These are phyloP conservation scores for Metschnikowia arizonensis DNA, from an alignment of 805 yeast species.

Conservation along the genomic window DNA sequence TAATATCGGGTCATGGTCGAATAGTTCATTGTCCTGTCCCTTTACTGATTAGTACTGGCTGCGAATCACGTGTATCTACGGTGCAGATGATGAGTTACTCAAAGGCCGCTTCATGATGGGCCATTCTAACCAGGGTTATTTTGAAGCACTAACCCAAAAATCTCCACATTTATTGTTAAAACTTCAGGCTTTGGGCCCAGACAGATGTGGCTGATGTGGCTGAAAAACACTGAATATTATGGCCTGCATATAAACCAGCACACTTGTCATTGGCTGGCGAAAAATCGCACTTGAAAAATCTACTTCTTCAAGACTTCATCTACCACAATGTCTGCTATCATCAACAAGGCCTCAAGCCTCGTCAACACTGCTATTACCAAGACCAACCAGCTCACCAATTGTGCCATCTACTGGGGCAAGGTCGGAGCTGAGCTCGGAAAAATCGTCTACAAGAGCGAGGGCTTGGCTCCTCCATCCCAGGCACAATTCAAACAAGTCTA, in stretches of 20 bases:
- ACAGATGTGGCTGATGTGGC: too few species aligned
- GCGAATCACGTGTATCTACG: background rate
- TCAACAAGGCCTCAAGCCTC: slow-evolving; percentile 37
- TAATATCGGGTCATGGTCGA: too few species aligned
- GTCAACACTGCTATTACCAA: slow-evolving; percentile 34
- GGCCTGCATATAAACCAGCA: slow-evolving; percentile 5
- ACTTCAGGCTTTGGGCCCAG: too few species aligned
- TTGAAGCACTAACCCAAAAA: background rate
- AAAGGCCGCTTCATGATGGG: background rate
- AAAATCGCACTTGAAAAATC: slow-evolving; percentile 7
- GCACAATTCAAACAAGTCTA: slow-evolving; percentile 76
- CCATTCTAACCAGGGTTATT: background rate
- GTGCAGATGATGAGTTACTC: background rate
- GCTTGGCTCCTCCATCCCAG: slow-evolving; percentile 82
- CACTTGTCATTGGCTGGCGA: slow-evolving; percentile 8
- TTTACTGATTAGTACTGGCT: background rate
- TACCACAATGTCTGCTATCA: slow-evolving; percentile 39
- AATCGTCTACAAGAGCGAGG: slow-evolving; percentile 86
- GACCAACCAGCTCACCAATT: slow-evolving; percentile 41
- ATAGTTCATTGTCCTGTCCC: too few species aligned
- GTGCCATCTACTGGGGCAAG: slow-evolving; percentile 77
- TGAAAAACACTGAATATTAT: too few species aligned
- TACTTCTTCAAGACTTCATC: background rate
- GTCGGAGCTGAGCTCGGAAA: slow-evolving; percentile 62
- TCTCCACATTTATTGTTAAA: too few species aligned